These are phyloP conservation scores for Naematelia encephala DNA, from an alignment of 768 basidiomycete species.

Conservation along the genomic window DNA sequence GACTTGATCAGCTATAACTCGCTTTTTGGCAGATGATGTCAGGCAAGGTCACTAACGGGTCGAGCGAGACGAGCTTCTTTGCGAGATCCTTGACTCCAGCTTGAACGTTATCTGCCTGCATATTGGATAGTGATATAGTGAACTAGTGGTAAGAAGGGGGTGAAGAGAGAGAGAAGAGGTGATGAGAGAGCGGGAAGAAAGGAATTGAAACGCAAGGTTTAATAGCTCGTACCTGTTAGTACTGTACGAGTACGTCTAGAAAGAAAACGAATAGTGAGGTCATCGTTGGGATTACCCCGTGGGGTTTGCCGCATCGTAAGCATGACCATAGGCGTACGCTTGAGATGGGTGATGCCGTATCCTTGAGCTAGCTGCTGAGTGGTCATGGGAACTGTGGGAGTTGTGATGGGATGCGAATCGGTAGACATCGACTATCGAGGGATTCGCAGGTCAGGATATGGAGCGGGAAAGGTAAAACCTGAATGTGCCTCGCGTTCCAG, in stretches of 20 bases:
- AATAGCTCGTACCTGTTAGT: no score
- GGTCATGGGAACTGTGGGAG: no score
- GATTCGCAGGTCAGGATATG: no score
- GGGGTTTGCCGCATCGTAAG: background rate
- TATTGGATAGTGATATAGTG: constrained; percentile 3
- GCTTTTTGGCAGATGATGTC: background rate
- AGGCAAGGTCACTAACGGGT: constrained; percentile 25
- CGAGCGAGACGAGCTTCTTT: constrained; percentile 28
- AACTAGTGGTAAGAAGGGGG: background rate
- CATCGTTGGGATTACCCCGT: background rate
- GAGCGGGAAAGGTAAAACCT: no score
- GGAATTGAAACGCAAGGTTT: background rate
- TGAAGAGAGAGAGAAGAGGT: background rate
- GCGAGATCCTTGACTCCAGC: constrained; percentile 19
- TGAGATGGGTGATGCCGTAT: no score
- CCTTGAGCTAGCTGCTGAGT: no score
- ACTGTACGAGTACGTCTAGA: background rate
- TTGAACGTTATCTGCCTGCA: constrained; percentile 21
- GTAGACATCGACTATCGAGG: no score
- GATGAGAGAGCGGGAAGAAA: background rate
- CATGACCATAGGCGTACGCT: no score
- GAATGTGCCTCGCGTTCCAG: no score
- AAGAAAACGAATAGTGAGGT: background rate
- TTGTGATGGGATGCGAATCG: no score
- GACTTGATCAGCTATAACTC: background rate